These are phyloP conservation scores for Phoenix dactylifera DNA, from an alignment of 176 grass and related monocot genomes.

Conservation along the genomic window DNA sequence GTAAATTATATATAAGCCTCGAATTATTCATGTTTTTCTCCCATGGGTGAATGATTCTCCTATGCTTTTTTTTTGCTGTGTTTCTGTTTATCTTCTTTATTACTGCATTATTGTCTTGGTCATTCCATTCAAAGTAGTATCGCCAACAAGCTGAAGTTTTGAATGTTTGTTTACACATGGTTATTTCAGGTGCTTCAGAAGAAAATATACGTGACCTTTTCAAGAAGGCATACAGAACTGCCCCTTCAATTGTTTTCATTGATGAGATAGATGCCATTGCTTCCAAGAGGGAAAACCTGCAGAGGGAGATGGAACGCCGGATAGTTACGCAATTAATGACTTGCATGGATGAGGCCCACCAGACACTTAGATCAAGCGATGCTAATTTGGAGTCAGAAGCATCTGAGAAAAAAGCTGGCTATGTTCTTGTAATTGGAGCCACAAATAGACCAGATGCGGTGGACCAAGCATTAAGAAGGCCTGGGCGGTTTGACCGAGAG, in stretches of 20 bases:
- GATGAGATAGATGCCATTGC: slow-evolving; percentile 98
- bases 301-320: slow-evolving; percentile 78
- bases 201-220: slow-evolving; percentile 88
- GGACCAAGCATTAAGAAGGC: slow-evolving; percentile 81
- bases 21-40: no score
- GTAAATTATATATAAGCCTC: no score
- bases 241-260: slow-evolving; percentile 92
- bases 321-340: slow-evolving; percentile 97
- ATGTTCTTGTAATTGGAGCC: slow-evolving; percentile 93
- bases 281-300: slow-evolving; percentile 89
- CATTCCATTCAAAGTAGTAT: no score
- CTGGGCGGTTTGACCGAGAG: slow-evolving; percentile 87
- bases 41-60: no score
- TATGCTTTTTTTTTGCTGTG: no score
- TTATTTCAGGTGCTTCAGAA: slow-evolving; percentile 67
- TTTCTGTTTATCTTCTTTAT: no score
- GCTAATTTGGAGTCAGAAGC: slow-evolving; percentile 19
- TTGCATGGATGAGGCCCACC: slow-evolving; percentile 91
- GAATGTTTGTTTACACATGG: no score
- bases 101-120: no score
- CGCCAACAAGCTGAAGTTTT: no score
- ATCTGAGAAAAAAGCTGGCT: slow-evolving; percentile 70
- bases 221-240: slow-evolving; percentile 81
- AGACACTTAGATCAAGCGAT: slow-evolving; percentile 28
- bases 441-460: slow-evolving; percentile 95